These are phyloP conservation scores for Arthrobotrys sinensis DNA, from an alignment of 2,329 filamentous ascomycete genomes.

Conservation along the genomic window DNA sequence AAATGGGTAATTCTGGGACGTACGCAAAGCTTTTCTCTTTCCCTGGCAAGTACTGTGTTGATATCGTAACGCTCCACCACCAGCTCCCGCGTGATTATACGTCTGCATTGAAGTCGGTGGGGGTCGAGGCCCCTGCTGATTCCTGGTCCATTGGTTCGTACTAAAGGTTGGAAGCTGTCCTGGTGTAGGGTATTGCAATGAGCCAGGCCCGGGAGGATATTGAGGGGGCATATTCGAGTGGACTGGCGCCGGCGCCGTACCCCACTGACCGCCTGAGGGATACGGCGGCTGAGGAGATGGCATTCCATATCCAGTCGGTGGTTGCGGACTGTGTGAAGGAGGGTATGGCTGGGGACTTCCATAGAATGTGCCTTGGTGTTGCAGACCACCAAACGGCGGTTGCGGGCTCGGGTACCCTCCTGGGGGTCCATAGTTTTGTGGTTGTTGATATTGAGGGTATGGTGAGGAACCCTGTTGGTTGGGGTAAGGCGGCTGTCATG, in stretches of 20 bases:
- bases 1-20: constrained; percentile 9
- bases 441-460: constrained; percentile 59
- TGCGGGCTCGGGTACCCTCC: constrained; percentile 56
- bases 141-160: constrained; percentile 59
- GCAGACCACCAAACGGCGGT: constrained; percentile 35
- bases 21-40: constrained; percentile 60
- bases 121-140: constrained; percentile 48
- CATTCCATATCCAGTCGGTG: constrained; percentile 47
- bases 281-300: constrained; percentile 42
- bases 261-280: constrained; percentile 33
- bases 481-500: constrained; percentile 47
- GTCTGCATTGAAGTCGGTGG: constrained; percentile 59
- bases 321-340: constrained; percentile 40
- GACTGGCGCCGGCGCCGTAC: constrained; percentile 37
- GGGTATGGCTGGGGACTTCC: constrained; percentile 49
- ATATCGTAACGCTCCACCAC: constrained; percentile 36
- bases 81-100: constrained; percentile 26
- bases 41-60: constrained; percentile 61
- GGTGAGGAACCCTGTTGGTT: constrained; percentile 31
- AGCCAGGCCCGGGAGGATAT: constrained; percentile 4
- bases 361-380: constrained; percentile 53
- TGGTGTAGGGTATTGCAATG: constrained; percentile 39
- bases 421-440: constrained; percentile 47
- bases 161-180: constrained; percentile 52
- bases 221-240: constrained; percentile 49